Evolutionary conservation across 225 moss, liverwort and hornwort genomes (phyloP), one percentile per base, ranked within the genome.

Genomic region (Marchantia polymorpha): DNA sequence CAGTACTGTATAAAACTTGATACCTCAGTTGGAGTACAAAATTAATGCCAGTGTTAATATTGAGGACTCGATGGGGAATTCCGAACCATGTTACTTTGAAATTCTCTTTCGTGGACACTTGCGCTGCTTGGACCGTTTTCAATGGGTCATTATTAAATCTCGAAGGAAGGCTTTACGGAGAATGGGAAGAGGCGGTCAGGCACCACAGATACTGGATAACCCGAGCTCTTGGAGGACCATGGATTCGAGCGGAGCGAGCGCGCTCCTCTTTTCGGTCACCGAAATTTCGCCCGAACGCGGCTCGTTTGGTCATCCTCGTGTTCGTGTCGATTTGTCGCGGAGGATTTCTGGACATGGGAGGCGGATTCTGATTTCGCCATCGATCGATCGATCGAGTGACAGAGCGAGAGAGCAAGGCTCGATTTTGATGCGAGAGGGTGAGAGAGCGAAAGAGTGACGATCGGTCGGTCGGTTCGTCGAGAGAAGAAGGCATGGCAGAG

Each of bases 181-280:
- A 56, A 56, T 1, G 1, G 19, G 19, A 12, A 8, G 56, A 56
- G 5, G 13, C 4, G 19, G 56, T 56, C 56, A 13, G 56, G 13
- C 69, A 69, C 69, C 69, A 69, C 69, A 69, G 12, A 27, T 27
- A 69, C 12, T 69, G 69, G 69, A 69, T 69, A 69, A 69, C 69
- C 15, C 47, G 69, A 69, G 39, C 69, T 69, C 6, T 19, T 47
- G 69, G 27, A 69, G 46, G 69, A 69, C 69, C 69, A 69, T 69
- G 46, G 69, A 69, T 69, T 69, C 69, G 47, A 69, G 0, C 47
- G 7, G 13, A 69, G 20, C 29, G 9, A 16, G 11, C 29, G 27
- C 13, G 11, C 9, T 10, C 16, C 47, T 12, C 17, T 47, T 39
- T 0, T 14, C 69, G 7, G 47, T 69, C 19, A 7, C 69, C 20